phyloP scores from a whole-genome alignment of 1,284 basidiomycete species.

The Sporisorium reilianum region DNA sequence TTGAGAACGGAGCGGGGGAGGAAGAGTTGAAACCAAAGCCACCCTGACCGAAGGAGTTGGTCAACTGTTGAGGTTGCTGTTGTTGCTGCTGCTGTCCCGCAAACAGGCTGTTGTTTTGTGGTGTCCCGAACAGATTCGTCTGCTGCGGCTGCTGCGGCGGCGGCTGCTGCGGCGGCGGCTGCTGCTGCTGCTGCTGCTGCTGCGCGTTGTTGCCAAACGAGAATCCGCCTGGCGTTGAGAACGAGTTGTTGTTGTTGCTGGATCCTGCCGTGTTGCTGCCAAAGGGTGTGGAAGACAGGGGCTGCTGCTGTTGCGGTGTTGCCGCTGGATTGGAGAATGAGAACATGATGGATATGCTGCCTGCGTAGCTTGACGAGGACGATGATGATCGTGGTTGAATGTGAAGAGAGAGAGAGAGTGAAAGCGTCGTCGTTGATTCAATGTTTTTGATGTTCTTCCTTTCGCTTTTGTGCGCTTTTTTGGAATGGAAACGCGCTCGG shows the following conservation, averaged over 20 bases:
- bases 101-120: constrained; percentile 35
- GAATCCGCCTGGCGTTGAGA: constrained; percentile 36
- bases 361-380: background rate
- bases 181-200: constrained; percentile 21
- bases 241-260: constrained; percentile 23
- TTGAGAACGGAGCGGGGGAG: constrained; percentile 31
- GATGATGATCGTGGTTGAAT: background rate
- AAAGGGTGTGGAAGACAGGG: constrained; percentile 39
- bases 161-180: no score
- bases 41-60: constrained; percentile 24
- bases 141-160: constrained; percentile 18
- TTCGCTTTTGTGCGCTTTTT: constrained; percentile 3
- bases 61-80: constrained; percentile 16
- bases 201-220: constrained; percentile 38
- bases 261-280: constrained; percentile 25
- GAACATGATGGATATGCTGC: constrained; percentile 22
- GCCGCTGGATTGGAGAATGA: constrained; percentile 34
- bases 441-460: constrained; percentile 23
- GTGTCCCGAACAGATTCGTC: constrained; percentile 28
- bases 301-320: constrained; percentile 37
- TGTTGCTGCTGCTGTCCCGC: constrained; percentile 27
- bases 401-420: background rate
- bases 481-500: constrained; percentile 19
- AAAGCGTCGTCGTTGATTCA: no score
- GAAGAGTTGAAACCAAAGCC: constrained; percentile 22